phyloP scores from a whole-genome alignment of 805 yeast genomes.

The Candida endomychidarum region DNA sequence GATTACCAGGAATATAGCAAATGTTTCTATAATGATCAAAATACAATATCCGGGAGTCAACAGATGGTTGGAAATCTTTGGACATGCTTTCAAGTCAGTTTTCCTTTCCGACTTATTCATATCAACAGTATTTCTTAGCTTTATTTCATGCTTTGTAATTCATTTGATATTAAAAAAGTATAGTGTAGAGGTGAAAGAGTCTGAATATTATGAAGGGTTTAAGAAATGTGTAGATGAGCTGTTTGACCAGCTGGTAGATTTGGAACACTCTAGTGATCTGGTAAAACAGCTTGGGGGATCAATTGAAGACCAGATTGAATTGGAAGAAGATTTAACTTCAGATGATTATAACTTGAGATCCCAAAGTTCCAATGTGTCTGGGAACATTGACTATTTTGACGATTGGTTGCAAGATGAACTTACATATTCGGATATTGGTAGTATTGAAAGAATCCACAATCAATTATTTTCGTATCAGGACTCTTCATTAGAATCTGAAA shows the following conservation, averaged over 20 bases:
- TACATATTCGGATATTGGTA: slow-evolving; percentile 5
- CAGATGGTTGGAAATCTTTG: background rate
- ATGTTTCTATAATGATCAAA: background rate
- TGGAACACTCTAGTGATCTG: too few relatives aligned
- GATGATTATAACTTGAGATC: background rate
- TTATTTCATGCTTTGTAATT: background rate
- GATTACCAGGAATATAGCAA: too few relatives aligned
- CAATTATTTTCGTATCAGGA: background rate
- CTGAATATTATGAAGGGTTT: too few relatives aligned
- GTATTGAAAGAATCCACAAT: slow-evolving; percentile 8
- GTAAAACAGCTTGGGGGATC: too few relatives aligned
- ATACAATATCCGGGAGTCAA: background rate
- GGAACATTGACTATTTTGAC: slow-evolving; percentile 11
- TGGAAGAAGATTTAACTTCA: background rate
- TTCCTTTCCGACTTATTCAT: slow-evolving; percentile 1
- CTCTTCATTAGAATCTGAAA: background rate
- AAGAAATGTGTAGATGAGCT: background rate
- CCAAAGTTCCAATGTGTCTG: slow-evolving; percentile 10
- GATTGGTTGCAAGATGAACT: slow-evolving; percentile 11
- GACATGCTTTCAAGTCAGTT: background rate
- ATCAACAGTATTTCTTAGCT: background rate
- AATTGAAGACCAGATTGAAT: slow-evolving; percentile 1
- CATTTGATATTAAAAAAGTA: background rate
- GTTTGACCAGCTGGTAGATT: background rate
- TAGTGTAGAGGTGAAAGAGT: background rate